Evolutionary conservation across 768 basidiomycete genomes (phyloP), one percentile per base, ranked within the genome.

Genomic region (Coprinopsis cinerea): DNA sequence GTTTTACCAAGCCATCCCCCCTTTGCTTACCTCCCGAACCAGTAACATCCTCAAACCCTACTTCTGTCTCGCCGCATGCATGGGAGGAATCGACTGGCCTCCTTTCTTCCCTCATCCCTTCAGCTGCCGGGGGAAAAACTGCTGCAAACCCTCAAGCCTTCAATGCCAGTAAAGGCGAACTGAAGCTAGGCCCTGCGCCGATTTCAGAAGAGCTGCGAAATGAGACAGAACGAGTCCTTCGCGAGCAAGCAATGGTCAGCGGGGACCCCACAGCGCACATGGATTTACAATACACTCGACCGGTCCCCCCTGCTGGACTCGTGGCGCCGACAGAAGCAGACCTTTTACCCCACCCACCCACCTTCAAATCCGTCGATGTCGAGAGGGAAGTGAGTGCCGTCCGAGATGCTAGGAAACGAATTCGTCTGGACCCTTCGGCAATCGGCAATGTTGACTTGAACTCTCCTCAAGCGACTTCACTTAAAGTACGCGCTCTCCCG

Each of bases 41-140:
- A 89, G 89, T 92, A 11, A 83, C 88, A 9, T 72, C 84, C 14
- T 76, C 83, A 5, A 85, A 79, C 37, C 77, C 86, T 10, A 78
- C 85, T 4, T 69, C 79, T 2, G 69, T 87, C 5, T 78, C 81
- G 14, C 63, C 77, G 13, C 76, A 76, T 59, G 72, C 81, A 55
- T 92, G 90, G 87, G 88, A 92, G 62, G 91, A 92, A 59, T 83
- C 82, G 2, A 92, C 91, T 3, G 92, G 92, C 2, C 75, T 93
- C 10, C 71, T 92, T 5, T 83, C 88, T 0, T 82, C 88, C 0
- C 76, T 92, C 23, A 81, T 88, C 49, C 83, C 87, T 17, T 81
- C 83, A 61, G 61, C 73, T 20, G 70, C 71, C 43, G 79, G 81
- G 37, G 64, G 72, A 32, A 67, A 74, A 23, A 67, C 76, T 22